Percentiles rank a stretch among this genome's conserved stretches.
These are phyloP conservation scores for Trichoderma polysporum DNA, from an alignment of 2,329 filamentous ascomycete genomes.

Conservation along the genomic window DNA sequence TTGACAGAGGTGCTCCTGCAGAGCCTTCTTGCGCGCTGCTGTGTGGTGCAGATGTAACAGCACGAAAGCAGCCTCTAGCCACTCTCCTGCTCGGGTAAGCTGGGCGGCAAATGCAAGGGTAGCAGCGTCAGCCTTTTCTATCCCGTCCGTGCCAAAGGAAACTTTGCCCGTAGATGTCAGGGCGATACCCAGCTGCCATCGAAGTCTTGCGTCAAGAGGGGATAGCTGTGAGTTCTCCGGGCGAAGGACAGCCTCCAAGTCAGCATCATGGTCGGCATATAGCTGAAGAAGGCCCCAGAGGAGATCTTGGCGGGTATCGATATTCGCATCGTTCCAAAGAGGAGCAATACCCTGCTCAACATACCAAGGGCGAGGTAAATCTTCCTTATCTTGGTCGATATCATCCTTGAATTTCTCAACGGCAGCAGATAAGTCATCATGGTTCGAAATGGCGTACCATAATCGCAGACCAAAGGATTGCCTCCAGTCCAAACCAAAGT, in stretches of 20 bases:
- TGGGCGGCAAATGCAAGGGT: constrained; percentile 65
- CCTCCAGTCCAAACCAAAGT: constrained; percentile 87
- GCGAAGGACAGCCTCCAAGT: constrained; percentile 69
- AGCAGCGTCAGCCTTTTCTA: constrained; percentile 63
- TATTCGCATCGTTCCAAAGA: constrained; percentile 60
- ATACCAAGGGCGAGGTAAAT: constrained; percentile 72
- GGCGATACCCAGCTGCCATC: constrained; percentile 80
- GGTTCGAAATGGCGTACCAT: constrained; percentile 75
- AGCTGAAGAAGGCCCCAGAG: constrained; percentile 85
- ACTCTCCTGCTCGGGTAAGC: constrained; percentile 62
- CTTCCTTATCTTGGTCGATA: constrained; percentile 68
- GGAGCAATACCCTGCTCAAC: constrained; percentile 57
- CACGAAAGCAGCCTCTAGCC: constrained; percentile 72
- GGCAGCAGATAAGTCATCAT: constrained; percentile 69
- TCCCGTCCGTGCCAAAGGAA: constrained; percentile 53
- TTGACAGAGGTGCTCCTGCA: constrained; percentile 72
- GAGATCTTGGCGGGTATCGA: constrained; percentile 67
- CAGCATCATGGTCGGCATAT: constrained; percentile 60
- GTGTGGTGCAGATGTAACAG: constrained; percentile 70
- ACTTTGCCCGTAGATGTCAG: constrained; percentile 53
- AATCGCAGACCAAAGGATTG: constrained; percentile 88
- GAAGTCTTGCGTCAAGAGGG: constrained; percentile 71
- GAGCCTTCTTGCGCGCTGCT: constrained; percentile 60
- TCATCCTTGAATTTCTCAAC: constrained; percentile 73
- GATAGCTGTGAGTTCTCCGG: constrained; percentile 76